These are phyloP conservation scores for Fraxinus americana DNA, from an alignment of 257 asterid species.

Conservation along the genomic window DNA sequence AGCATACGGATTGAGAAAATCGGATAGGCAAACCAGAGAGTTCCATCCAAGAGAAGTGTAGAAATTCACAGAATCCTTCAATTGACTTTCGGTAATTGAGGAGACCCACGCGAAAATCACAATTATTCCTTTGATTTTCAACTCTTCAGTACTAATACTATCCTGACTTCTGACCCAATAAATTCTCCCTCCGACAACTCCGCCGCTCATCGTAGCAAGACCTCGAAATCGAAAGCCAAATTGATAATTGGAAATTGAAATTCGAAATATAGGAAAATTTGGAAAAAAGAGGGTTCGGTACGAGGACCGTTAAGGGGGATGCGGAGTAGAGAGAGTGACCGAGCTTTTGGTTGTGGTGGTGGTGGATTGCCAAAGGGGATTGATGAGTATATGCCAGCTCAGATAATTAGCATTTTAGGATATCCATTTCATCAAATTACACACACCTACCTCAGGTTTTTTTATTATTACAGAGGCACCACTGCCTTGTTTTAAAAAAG, in stretches of 20 bases:
- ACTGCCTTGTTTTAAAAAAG: no score
- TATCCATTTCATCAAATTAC: neutral
- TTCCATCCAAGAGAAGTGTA: slow-evolving; percentile 80
- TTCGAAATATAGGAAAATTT: neutral
- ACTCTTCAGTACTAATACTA: neutral
- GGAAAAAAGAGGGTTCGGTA: slow-evolving; percentile 26
- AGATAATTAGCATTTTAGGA: slow-evolving; percentile 27
- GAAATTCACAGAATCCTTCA: slow-evolving; percentile 49
- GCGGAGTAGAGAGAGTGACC: slow-evolving; percentile 26
- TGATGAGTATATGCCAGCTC: slow-evolving; percentile 45
- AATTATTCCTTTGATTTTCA: slow-evolving; percentile 60
- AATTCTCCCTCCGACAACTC: slow-evolving; percentile 48
- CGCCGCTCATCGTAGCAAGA: slow-evolving; percentile 35
- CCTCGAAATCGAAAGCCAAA: neutral
- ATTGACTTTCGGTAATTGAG: slow-evolving; percentile 49
- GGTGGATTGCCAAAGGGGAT: slow-evolving; percentile 30
- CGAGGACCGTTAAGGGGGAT: slow-evolving; percentile 22
- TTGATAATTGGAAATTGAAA: neutral
- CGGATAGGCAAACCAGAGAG: slow-evolving; percentile 77
- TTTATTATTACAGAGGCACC: no score
- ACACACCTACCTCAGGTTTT: no score
- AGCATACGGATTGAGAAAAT: slow-evolving; percentile 73
- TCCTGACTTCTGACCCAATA: slow-evolving; percentile 59
- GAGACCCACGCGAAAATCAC: slow-evolving; percentile 69
- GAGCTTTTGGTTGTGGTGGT: slow-evolving; percentile 31